Evolutionary conservation across 306 rosid species (phyloP).

Genomic region (Canavalia gladiata): DNA sequence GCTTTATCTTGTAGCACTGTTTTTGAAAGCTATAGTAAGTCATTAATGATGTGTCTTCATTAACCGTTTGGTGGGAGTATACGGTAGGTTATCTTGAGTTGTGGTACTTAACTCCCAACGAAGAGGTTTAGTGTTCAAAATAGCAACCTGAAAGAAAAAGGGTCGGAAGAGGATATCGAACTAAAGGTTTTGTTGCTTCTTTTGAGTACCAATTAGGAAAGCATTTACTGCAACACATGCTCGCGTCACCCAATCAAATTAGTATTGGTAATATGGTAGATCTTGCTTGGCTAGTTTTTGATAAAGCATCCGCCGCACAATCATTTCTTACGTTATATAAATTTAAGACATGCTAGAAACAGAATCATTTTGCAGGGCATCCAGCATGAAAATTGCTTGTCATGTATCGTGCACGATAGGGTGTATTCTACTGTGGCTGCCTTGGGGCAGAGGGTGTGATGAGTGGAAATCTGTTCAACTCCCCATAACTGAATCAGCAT

Average conservation of each 20-base stretch:
- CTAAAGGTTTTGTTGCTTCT: background rate
- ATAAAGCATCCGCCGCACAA: too few species aligned
- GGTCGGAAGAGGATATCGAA: background rate
- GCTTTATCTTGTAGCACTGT: background rate
- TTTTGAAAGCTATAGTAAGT: background rate
- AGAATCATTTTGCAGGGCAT: background rate
- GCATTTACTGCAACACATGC: background rate
- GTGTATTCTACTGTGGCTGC: too few species aligned
- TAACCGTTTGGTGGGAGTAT: background rate
- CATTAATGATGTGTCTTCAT: background rate
- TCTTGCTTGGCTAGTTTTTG: too few species aligned
- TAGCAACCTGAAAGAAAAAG: background rate
- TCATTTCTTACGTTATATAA: too few species aligned
- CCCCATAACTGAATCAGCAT: background rate
- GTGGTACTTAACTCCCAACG: background rate
- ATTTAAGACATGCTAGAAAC: background rate
- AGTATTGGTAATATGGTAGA: too few species aligned
- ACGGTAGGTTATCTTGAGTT: background rate
- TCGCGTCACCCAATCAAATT: too few species aligned
- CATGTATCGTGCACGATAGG: background rate
- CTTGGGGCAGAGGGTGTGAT: background rate
- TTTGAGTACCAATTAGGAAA: background rate
- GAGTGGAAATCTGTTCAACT: background rate
- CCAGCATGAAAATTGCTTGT: background rate
- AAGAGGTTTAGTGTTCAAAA: background rate